phyloP scores from a whole-genome alignment of 2,329 filamentous ascomycete genomes.

The Apiospora malaysiana region DNA sequence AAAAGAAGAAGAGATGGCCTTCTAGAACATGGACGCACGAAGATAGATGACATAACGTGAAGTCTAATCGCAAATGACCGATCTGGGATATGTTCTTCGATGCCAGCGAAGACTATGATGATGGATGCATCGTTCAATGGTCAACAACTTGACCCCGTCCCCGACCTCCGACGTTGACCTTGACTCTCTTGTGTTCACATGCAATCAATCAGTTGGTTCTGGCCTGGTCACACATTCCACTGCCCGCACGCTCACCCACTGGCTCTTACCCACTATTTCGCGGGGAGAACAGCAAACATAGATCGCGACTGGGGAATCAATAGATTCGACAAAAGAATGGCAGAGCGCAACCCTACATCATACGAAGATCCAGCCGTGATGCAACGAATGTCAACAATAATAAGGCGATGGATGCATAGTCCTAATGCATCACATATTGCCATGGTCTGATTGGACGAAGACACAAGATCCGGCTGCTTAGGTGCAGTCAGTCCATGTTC shows the following conservation, averaged over 20 bases:
- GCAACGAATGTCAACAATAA: neutral
- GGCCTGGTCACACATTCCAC: neutral
- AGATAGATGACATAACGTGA: too few species aligned
- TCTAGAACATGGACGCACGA: too few species aligned
- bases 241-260: neutral
- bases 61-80: too few species aligned
- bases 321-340: neutral
- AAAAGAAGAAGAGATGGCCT: too few species aligned
- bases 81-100: too few species aligned
- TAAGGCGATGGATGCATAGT: conserved; percentile 3
- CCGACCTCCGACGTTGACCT: too few species aligned
- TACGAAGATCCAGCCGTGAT: neutral
- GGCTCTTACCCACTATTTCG: neutral
- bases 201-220: neutral
- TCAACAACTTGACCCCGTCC: too few species aligned
- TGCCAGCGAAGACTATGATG: too few species aligned
- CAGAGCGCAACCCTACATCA: neutral
- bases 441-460: neutral
- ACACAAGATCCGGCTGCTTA: neutral
- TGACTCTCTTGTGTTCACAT: neutral
- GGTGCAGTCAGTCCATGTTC: neutral
- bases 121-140: too few species aligned
- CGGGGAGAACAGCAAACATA: neutral
- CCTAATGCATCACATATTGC: neutral
- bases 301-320: conserved; percentile 2